Conservation (phyloP, 2,329 filamentous ascomycete species). For the Cytospora schulzeri region DNA sequence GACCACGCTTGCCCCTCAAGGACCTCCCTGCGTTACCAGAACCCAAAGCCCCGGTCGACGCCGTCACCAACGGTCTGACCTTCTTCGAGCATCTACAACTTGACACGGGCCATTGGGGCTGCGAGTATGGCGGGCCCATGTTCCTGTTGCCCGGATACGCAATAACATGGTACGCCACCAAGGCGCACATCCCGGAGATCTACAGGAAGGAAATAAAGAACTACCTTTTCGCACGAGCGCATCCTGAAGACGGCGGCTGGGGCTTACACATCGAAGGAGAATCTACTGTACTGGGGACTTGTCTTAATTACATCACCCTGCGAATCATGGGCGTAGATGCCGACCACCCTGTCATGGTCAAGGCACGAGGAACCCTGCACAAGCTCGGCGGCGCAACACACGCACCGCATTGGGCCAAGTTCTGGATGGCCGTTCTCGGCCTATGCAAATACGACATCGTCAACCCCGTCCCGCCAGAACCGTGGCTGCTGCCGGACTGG, state of each 20-base stretch:
- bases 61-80: slow-evolving; percentile 78
- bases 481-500: slow-evolving; percentile 94
- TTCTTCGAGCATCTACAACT: slow-evolving; percentile 93
- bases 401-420: slow-evolving; percentile 94
- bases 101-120: slow-evolving; percentile 89
- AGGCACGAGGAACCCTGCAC: slow-evolving; percentile 80
- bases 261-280: slow-evolving; percentile 93
- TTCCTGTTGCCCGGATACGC: slow-evolving; percentile 88
- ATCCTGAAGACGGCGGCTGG: slow-evolving; percentile 93
- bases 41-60: slow-evolving; percentile 72
- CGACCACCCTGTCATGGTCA: slow-evolving; percentile 83
- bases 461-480: slow-evolving; percentile 89
- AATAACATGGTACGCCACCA: slow-evolving; percentile 84
- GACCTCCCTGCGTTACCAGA: slow-evolving; percentile 71
- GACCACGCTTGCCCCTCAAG: slow-evolving; percentile 47
- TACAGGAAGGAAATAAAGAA: slow-evolving; percentile 88
- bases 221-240: slow-evolving; percentile 83
- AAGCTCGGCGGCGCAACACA: slow-evolving; percentile 82
- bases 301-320: slow-evolving; percentile 82
- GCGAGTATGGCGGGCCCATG: slow-evolving; percentile 97
- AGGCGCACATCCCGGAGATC: slow-evolving; percentile 79
- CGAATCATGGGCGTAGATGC: slow-evolving; percentile 81
- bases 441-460: slow-evolving; percentile 88
- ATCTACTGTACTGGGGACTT: slow-evolving; percentile 87
- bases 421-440: slow-evolving; percentile 85